A percentile compares a stretch with the other conserved stretches of the same genome.
Conservation (phyloP, 2,329 filamentous ascomycete genomes). For the Exserohilum turcica region DNA sequence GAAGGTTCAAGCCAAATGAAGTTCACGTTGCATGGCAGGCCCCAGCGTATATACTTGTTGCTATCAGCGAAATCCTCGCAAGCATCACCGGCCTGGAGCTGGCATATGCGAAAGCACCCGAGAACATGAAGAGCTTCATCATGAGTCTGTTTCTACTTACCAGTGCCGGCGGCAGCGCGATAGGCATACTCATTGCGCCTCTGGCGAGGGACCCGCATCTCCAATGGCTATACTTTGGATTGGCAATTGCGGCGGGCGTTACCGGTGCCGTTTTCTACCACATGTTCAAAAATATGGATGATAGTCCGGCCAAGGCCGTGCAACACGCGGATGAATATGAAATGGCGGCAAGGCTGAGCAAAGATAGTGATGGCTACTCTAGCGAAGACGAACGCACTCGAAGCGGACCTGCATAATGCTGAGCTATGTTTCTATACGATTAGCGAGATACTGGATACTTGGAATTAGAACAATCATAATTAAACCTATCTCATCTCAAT, state of each 20-base stretch:
- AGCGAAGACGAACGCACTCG: neutral
- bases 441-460: too few relatives aligned
- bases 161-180: slow-evolving; percentile 62
- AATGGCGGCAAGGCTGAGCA: slow-evolving; percentile 4
- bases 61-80: slow-evolving; percentile 54
- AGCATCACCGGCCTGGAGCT: slow-evolving; percentile 56
- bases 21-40: slow-evolving; percentile 54
- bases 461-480: too few relatives aligned
- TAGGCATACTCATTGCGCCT: slow-evolving; percentile 67
- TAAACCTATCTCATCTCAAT: neutral
- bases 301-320: neutral
- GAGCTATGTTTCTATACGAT: neutral
- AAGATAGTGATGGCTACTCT: slow-evolving; percentile 5
- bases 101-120: slow-evolving; percentile 55
- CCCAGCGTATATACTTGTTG: slow-evolving; percentile 54
- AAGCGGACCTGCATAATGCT: neutral
- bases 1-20: slow-evolving; percentile 46
- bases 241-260: slow-evolving; percentile 57
- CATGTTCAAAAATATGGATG: slow-evolving; percentile 45
- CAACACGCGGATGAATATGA: slow-evolving; percentile 24
- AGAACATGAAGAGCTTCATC: slow-evolving; percentile 56
- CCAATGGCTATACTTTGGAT: slow-evolving; percentile 68
- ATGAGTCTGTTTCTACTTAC: slow-evolving; percentile 66
- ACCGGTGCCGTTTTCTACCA: slow-evolving; percentile 61
- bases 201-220: slow-evolving; percentile 67